Conservation (phyloP, 1,284 basidiomycete species). For the Lentinula novae-zelandiae region DNA sequence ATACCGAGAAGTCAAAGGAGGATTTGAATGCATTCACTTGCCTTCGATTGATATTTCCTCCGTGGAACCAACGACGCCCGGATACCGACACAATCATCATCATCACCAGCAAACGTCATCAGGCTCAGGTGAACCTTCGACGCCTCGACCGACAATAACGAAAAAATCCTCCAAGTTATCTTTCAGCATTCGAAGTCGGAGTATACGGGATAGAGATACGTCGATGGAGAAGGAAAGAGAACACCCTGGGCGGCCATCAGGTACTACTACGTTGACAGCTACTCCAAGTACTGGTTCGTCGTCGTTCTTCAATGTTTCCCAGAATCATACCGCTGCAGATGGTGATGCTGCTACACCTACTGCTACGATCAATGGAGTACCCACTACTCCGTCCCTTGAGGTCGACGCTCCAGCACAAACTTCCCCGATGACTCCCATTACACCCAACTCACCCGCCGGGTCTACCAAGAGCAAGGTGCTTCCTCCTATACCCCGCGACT, state of each 20-base stretch:
- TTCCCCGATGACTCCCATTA: background rate
- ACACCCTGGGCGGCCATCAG: slow-evolving; percentile 46
- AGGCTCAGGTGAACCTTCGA: slow-evolving; percentile 39
- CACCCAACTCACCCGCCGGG: slow-evolving; percentile 27
- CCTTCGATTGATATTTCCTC: slow-evolving; percentile 89
- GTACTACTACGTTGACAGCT: slow-evolving; percentile 48
- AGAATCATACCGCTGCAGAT: slow-evolving; percentile 45
- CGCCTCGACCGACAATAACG: slow-evolving; percentile 52
- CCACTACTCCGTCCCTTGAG: slow-evolving; percentile 23
- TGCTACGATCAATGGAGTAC: slow-evolving; percentile 16
- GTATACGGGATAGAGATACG: slow-evolving; percentile 34
- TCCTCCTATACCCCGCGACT: slow-evolving; percentile 72
- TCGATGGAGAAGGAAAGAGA: slow-evolving; percentile 31
- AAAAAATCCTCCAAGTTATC: slow-evolving; percentile 77
- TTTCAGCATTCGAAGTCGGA: slow-evolving; percentile 31
- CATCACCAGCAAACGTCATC: slow-evolving; percentile 49
- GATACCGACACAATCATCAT: slow-evolving; percentile 31
- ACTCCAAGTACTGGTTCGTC: slow-evolving; percentile 73
- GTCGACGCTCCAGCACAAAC: slow-evolving; percentile 18
- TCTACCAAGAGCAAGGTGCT: slow-evolving; percentile 57
- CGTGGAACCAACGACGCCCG: slow-evolving; percentile 38
- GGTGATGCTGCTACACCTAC: slow-evolving; percentile 13
- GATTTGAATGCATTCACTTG: slow-evolving; percentile 94
- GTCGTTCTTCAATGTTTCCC: slow-evolving; percentile 74
- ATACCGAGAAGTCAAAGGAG: slow-evolving; percentile 85